These are phyloP conservation scores for Suillus clintonianus DNA, from an alignment of 768 basidiomycete species.

Conservation along the genomic window DNA sequence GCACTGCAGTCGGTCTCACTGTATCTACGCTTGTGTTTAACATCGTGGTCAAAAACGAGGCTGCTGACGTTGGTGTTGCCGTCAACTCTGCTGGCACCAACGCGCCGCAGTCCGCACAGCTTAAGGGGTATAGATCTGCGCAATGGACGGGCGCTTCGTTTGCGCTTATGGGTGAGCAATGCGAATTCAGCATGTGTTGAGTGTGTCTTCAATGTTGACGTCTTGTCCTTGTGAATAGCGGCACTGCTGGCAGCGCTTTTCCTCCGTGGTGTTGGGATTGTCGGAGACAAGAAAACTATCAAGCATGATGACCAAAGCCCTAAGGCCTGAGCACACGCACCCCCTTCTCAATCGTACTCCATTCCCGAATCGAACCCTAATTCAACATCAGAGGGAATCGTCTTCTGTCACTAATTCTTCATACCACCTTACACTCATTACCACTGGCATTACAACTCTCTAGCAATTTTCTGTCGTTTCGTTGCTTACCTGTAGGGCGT, in stretches of 20 bases:
- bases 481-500: not conserved
- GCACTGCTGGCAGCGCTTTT: slow-evolving; percentile 36
- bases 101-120: slow-evolving; percentile 37
- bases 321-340: not conserved
- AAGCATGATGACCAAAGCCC: slow-evolving; percentile 15
- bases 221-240: slow-evolving; percentile 15
- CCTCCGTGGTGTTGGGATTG: slow-evolving; percentile 41
- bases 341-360: not conserved
- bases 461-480: not conserved
- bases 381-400: not conserved
- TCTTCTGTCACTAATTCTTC: not conserved
- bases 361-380: not conserved
- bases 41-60: slow-evolving; percentile 39
- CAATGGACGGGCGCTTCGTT: slow-evolving; percentile 65
- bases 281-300: slow-evolving; percentile 31
- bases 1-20: slow-evolving; percentile 68
- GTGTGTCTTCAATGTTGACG: slow-evolving; percentile 1
- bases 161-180: slow-evolving; percentile 52
- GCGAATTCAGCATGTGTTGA: not conserved
- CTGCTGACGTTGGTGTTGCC: slow-evolving; percentile 32
- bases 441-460: no score
- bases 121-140: slow-evolving; percentile 60
- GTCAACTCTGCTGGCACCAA: slow-evolving; percentile 27
- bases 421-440: not conserved
- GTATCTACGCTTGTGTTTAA: slow-evolving; percentile 74